A percentile compares a stretch with the other conserved stretches of the same genome.
phyloP scores from a whole-genome alignment of 2,329 filamentous ascomycete genomes.

The Huntiella bhutanensis region DNA sequence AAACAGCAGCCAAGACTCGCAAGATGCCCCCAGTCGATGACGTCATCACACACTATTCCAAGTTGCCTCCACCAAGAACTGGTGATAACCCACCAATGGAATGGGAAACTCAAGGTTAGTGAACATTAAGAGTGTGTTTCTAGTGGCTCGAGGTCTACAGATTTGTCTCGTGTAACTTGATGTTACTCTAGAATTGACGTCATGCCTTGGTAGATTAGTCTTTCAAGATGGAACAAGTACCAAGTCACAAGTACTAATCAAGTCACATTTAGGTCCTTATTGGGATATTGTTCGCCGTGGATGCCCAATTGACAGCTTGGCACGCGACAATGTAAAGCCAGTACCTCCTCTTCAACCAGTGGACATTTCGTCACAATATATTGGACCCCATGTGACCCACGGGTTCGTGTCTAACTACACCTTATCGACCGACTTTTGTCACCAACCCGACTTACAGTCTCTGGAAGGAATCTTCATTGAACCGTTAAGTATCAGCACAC shows the following conservation, averaged over 20 bases:
- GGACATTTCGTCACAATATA: slow-evolving; percentile 25
- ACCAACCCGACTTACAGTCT: slow-evolving; percentile 42
- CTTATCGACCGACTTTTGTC: slow-evolving; percentile 41
- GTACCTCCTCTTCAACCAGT: slow-evolving; percentile 27
- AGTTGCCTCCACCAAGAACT: slow-evolving; percentile 20
- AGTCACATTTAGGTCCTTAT: slow-evolving; percentile 24
- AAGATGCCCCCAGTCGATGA: slow-evolving; percentile 25
- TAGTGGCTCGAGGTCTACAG: neutral
- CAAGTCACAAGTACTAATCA: neutral
- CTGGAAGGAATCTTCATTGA: slow-evolving; percentile 47
- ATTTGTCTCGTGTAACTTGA: neutral
- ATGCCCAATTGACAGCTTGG: slow-evolving; percentile 43
- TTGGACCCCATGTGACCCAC: slow-evolving; percentile 29
- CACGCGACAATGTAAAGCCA: slow-evolving; percentile 28
- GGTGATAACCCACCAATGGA: slow-evolving; percentile 20
- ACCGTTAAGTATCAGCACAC: slow-evolving; percentile 36
- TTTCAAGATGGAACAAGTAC: neutral
- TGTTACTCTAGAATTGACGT: neutral
- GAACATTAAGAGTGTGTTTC: neutral
- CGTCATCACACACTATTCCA: slow-evolving; percentile 25
- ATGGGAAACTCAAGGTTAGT: slow-evolving; percentile 34
- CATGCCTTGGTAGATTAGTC: neutral
- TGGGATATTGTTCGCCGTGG: slow-evolving; percentile 39
- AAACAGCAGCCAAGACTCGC: slow-evolving; percentile 29
- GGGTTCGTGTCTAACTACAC: slow-evolving; percentile 46